Evolutionary conservation across 345 rosid species (phyloP).

Genomic region (Erucastrum elatum): DNA sequence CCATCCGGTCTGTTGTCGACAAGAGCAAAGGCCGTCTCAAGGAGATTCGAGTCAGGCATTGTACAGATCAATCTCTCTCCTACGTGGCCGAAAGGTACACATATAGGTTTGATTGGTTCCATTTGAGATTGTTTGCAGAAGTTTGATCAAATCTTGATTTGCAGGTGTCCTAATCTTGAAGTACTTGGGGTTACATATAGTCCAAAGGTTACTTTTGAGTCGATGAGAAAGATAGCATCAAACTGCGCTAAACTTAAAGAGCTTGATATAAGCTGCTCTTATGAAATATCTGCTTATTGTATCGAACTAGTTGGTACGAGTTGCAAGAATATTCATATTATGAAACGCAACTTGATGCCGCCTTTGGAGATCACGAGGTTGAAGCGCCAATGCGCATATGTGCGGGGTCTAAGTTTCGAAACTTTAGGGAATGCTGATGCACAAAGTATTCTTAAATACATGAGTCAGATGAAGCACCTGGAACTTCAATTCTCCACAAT

Average conservation of each 20-base stretch:
- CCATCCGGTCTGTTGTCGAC: slow-evolving; percentile 51
- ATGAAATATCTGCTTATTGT: slow-evolving; percentile 47
- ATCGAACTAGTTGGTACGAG: slow-evolving; percentile 45
- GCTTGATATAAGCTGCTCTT: slow-evolving; percentile 62
- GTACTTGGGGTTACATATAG: slow-evolving; percentile 64
- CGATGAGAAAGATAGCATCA: slow-evolving; percentile 49
- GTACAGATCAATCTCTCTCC: slow-evolving; percentile 55
- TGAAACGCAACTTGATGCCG: slow-evolving; percentile 58
- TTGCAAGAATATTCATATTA: slow-evolving; percentile 52
- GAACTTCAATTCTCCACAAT: slow-evolving; percentile 64
- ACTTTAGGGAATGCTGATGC: slow-evolving; percentile 56
- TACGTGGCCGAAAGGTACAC: slow-evolving; percentile 59
- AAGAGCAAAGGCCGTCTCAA: slow-evolving; percentile 53
- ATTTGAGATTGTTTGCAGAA: neutral
- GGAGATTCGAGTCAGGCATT: slow-evolving; percentile 47
- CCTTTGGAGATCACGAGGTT: slow-evolving; percentile 36
- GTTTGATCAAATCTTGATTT: neutral
- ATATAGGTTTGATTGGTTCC: neutral
- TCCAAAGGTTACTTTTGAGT: slow-evolving; percentile 51
- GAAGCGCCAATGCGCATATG: slow-evolving; percentile 45
- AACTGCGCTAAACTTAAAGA: slow-evolving; percentile 41
- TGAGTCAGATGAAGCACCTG: slow-evolving; percentile 56
- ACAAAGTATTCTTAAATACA: slow-evolving; percentile 40
- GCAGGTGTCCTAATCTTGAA: slow-evolving; percentile 55
- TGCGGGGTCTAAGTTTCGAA: slow-evolving; percentile 46